These are phyloP conservation scores for Cucumis sativus DNA, from an alignment of 306 rosid species.

Conservation along the genomic window Cucumber_9930_V3 NC_026660.2:7426001-7426500, in stretches of 20 bases:
- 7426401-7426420: constrained; percentile 17
- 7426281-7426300: background rate
- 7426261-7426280: background rate
- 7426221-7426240: background rate
- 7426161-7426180: background rate
- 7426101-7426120: background rate
- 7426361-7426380: constrained; percentile 40
- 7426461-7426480: background rate
- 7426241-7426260: background rate
- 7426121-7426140: background rate
- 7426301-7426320: background rate
- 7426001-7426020: background rate
- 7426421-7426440: background rate
- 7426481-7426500: constrained; percentile 5
- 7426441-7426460: background rate
- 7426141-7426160: background rate
- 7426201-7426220: background rate
- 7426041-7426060: background rate
- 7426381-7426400: constrained; percentile 24
- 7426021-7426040: background rate
- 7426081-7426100: background rate
- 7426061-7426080: background rate
- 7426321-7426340: background rate
- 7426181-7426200: background rate
- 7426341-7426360: constrained; percentile 19